phyloP scores from a whole-genome alignment of 306 rosid genomes.

The Oxytropis ochrocephala region DNA sequence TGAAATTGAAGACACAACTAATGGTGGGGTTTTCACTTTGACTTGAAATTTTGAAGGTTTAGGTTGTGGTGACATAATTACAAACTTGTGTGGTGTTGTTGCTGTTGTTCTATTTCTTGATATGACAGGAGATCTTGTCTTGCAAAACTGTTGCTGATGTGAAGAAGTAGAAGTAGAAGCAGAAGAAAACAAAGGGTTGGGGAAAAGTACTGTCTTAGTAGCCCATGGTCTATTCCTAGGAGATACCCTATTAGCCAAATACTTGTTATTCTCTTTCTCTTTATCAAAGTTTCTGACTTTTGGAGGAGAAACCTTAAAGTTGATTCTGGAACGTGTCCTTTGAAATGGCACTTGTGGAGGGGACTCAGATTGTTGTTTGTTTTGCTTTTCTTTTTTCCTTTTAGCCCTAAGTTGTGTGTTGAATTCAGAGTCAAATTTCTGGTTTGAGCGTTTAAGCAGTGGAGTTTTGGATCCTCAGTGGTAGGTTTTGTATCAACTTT shows the following conservation, averaged over 20 bases:
- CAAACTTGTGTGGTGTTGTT: constrained; percentile 66
- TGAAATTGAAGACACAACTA: constrained; percentile 22
- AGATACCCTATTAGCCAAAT: constrained; percentile 70
- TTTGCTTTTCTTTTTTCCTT: constrained; percentile 81
- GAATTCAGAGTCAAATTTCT: constrained; percentile 30
- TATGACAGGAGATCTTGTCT: constrained; percentile 70
- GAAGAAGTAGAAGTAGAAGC: constrained; percentile 10
- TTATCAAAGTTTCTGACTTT: constrained; percentile 50
- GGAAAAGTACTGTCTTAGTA: constrained; percentile 73
- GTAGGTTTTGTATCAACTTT: constrained; percentile 32
- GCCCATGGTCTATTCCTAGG: constrained; percentile 85
- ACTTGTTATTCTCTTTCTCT: constrained; percentile 34
- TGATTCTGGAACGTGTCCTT: constrained; percentile 71
- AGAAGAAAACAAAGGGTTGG: constrained; percentile 74
- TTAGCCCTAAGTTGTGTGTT: constrained; percentile 55
- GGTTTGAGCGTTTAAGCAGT: constrained; percentile 31
- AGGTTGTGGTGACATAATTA: constrained; percentile 52
- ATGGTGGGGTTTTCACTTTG: constrained; percentile 48
- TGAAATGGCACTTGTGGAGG: constrained; percentile 34
- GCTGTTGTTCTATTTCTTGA: constrained; percentile 41
- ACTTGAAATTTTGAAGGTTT: constrained; percentile 53
- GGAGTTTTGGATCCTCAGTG: constrained; percentile 78
- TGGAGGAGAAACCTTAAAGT: constrained; percentile 80
- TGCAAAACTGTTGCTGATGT: constrained; percentile 50
- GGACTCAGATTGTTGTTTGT: constrained; percentile 31